phyloP scores from a whole-genome alignment of 306 rosid genomes.

The Bauhinia variegata region DNA sequence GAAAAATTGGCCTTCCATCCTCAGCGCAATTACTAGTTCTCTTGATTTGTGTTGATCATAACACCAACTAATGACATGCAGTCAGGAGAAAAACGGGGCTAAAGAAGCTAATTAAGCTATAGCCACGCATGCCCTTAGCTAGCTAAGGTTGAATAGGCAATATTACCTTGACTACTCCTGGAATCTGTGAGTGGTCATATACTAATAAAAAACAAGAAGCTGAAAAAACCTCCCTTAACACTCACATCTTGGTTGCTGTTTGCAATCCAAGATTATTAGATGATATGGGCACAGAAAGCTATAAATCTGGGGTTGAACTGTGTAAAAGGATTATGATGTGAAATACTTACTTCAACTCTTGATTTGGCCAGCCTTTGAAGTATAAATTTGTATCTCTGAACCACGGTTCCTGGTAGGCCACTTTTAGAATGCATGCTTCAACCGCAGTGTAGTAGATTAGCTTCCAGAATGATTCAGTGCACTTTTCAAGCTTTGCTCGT shows the following conservation, averaged over 20 bases:
- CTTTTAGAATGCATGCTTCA: conserved; percentile 70
- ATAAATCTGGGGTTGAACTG: conserved; percentile 15
- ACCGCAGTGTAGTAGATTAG: conserved; percentile 74
- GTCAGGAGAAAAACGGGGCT: conserved; percentile 15
- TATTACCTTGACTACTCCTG: conserved; percentile 30
- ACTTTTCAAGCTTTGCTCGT: conserved; percentile 71
- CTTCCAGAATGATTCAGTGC: conserved; percentile 97
- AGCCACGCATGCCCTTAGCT: background rate
- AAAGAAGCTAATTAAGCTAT: conserved; percentile 7
- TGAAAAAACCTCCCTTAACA: conserved; percentile 11
- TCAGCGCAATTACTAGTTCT: conserved; percentile 15
- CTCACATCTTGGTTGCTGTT: conserved; percentile 20
- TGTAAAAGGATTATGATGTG: conserved; percentile 11
- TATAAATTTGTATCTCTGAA: conserved; percentile 63
- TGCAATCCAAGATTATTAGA: conserved; percentile 5
- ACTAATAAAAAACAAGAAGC: background rate
- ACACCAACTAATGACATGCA: conserved; percentile 26
- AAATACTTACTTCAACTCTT: conserved; percentile 77
- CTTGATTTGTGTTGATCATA: conserved; percentile 10
- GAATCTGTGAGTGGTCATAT: conserved; percentile 16
- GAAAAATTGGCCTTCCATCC: background rate
- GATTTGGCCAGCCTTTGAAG: conserved; percentile 91
- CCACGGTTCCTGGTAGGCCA: conserved; percentile 74
- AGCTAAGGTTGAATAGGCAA: conserved; percentile 23
- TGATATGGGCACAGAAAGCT: background rate